These are phyloP conservation scores for Agastache rugosa DNA, from an alignment of 257 asterid species.

Conservation along the genomic window DNA sequence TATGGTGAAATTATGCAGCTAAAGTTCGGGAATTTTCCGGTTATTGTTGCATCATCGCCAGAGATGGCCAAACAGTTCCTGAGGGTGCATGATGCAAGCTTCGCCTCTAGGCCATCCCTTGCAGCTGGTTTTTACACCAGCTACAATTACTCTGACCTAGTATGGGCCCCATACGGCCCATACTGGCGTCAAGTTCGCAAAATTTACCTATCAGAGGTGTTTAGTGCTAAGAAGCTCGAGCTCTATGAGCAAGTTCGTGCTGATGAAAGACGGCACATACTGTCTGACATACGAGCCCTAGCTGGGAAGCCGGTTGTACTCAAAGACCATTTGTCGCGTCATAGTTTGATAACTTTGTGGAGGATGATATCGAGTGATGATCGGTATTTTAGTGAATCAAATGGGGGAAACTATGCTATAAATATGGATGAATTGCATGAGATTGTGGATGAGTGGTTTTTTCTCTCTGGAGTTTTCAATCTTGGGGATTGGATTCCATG, in stretches of 20 bases:
- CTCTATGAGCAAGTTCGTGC: conserved; percentile 37
- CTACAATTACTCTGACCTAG: conserved; percentile 39
- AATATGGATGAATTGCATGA: conserved; percentile 36
- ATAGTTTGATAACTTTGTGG: conserved; percentile 10
- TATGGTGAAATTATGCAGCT: conserved; percentile 49
- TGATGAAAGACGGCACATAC: conserved; percentile 33
- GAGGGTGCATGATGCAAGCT: conserved; percentile 39
- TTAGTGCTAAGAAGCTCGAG: conserved; percentile 12
- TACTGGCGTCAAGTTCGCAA: conserved; percentile 18
- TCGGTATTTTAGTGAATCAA: not conserved
- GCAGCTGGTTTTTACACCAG: conserved; percentile 30
- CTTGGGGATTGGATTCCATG: conserved; percentile 62
- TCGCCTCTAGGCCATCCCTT: conserved; percentile 8
- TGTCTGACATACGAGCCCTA: conserved; percentile 29
- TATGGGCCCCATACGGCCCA: conserved; percentile 50
- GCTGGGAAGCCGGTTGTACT: conserved; percentile 37
- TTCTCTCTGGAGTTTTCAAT: conserved; percentile 41
- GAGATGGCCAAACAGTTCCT: conserved; percentile 55
- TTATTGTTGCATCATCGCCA: conserved; percentile 53
- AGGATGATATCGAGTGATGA: not conserved
- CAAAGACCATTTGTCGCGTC: conserved; percentile 28
- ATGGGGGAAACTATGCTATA: not conserved
- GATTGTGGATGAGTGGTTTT: conserved; percentile 47
- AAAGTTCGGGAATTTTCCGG: conserved; percentile 28
- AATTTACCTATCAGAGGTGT: conserved; percentile 30